A percentile compares a stretch with the other conserved stretches of the same genome.
Evolutionary conservation across 768 basidiomycete species (phyloP).

Genomic region (Panellus pusillus): DNA sequence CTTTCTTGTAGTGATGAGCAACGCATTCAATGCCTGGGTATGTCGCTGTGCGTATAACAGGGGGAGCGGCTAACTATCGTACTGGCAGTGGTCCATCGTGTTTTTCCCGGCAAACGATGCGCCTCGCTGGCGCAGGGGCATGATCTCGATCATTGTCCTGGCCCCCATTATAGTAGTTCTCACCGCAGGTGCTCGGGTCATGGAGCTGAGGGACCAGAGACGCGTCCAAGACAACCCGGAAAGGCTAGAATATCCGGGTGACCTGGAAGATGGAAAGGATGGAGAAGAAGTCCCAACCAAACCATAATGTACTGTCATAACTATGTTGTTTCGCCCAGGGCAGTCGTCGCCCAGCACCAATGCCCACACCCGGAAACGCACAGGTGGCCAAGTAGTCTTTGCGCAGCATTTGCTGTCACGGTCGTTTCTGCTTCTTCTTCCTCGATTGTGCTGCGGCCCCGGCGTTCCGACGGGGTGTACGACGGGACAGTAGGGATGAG

Average conservation of each 20-base stretch:
- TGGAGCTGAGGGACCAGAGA: conserved; percentile 12
- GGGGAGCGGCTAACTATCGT: background rate
- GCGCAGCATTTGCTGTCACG: conserved; percentile 21
- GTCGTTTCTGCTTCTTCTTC: conserved; percentile 13
- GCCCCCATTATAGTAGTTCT: conserved; percentile 47
- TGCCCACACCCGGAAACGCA: conserved; percentile 86
- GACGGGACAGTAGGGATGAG: conserved; percentile 37
- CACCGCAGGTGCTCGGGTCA: conserved; percentile 25
- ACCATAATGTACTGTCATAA: no score
- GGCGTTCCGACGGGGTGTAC: conserved; percentile 10
- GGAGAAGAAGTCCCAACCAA: background rate
- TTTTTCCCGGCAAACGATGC: conserved; percentile 76
- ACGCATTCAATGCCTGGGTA: conserved; percentile 22
- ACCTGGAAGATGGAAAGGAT: background rate
- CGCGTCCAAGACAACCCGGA: background rate
- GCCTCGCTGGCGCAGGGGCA: conserved; percentile 64
- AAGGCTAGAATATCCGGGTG: background rate
- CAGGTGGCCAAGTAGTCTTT: conserved; percentile 50
- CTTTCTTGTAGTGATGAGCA: conserved; percentile 18
- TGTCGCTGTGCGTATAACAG: background rate
- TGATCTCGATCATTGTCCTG: conserved; percentile 66
- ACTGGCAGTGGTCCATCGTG: conserved; percentile 55
- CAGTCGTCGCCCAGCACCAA: conserved; percentile 64
- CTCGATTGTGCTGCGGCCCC: conserved; percentile 23
- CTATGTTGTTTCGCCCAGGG: conserved; percentile 7